Evolutionary conservation across 305 asterid species (phyloP).

Genomic region (Fraxinus angustifolia): DNA sequence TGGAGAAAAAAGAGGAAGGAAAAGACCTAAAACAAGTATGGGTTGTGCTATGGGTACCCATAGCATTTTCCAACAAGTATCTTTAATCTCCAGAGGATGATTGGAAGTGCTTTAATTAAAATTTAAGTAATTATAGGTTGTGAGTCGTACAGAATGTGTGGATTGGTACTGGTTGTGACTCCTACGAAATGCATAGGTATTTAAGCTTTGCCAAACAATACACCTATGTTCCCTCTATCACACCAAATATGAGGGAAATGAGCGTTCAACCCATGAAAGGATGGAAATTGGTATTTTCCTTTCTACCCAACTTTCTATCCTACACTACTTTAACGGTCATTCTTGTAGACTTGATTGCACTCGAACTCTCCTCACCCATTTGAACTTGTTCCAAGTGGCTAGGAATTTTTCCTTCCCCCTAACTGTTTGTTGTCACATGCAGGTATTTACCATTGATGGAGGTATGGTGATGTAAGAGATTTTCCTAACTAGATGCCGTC

Average conservation of each 20-base stretch:
- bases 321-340: not conserved
- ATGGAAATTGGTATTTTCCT: not conserved
- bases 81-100: not conserved
- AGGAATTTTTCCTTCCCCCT: not conserved
- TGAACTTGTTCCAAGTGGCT: not conserved
- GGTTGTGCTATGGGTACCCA: too few relatives aligned
- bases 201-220: not conserved
- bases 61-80: not conserved
- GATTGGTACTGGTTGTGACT: not conserved
- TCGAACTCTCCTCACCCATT: not conserved
- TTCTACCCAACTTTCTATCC: not conserved
- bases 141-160: not conserved
- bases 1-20: not conserved
- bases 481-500: not conserved
- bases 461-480: constrained; percentile 79
- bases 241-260: not conserved
- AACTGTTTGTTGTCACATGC: constrained; percentile 15
- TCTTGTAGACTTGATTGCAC: not conserved
- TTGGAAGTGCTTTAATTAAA: not conserved
- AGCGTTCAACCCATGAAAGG: not conserved
- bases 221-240: not conserved
- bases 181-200: not conserved
- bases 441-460: constrained; percentile 88
- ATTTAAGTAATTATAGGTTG: not conserved
- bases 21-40: not conserved